Evolutionary conservation across 208 protist genomes (phyloP), one percentile per base, ranked within the genome.

Genomic region (Crithidia thermophila): DNA sequence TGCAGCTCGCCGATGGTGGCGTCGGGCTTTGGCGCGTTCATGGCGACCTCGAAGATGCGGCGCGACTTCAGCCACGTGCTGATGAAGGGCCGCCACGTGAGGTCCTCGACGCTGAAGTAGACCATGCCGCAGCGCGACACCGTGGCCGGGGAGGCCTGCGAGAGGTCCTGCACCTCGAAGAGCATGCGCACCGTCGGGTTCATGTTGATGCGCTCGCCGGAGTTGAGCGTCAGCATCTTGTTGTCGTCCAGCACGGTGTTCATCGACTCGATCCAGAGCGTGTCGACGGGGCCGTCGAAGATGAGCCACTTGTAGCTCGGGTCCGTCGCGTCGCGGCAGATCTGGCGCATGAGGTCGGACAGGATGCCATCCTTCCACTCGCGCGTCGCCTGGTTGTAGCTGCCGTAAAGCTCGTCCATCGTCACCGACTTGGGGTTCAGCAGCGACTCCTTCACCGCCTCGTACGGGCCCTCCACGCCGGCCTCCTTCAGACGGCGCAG

Each of bases 161-260:
- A 88, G 5, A 99, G 89, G 71, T 99, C 97, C 74, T 99, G 89
- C 18, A 99, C 98, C 87, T 99, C 98, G 75, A 99, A 99, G n/a
- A 99, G 77, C 71, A 99, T 97, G 16, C 87, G 88, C 53, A 99
- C 95, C 20, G 97, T 89, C 36, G 87, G 79, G 63, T 98, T 97
- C 70, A 99, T 83, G 39, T 95, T 87, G 72, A 99, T 99, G 68
- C 98, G 93, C 78, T 99, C 98, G 25, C 97, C 94, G 39, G 98
- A 99, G 86, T 98, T 98, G 18, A 99, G 87, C 20, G 98, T 99
- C 8, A 99, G 90, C 81, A 99, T 92, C 86, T 99, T 99, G 84
- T 99, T 99, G 82, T 99, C 98, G 85, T 99, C 98, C 16, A 99
- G 82, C n/a, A 99, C 97, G 18, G 98, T 99, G 82, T 99, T 99